Evolutionary conservation across 2,329 filamentous ascomycete species (phyloP).

Genomic region (Cladosporium sphaerospermum): DNA sequence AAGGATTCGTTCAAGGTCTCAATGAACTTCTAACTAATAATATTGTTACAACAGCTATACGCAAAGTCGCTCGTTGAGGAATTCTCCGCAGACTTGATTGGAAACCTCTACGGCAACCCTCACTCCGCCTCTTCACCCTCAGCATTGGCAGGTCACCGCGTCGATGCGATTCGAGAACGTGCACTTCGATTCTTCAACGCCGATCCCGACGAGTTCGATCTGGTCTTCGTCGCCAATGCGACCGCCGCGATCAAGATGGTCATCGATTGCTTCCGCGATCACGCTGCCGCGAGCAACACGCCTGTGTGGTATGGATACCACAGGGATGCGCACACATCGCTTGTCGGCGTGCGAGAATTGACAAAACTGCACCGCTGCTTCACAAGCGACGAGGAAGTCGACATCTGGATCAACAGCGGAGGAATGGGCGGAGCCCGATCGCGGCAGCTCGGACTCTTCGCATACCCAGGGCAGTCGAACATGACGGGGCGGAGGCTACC

Average conservation of each 20-base stretch:
- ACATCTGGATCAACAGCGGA: conserved; percentile 39
- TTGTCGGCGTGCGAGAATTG: conserved; percentile 38
- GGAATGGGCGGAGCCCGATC: conserved; percentile 25
- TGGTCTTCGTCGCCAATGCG: conserved; percentile 57
- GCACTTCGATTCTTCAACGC: conserved; percentile 55
- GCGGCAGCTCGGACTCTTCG: conserved; percentile 32
- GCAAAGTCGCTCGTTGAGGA: conserved; percentile 51
- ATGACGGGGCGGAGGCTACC: conserved; percentile 35
- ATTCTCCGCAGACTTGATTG: conserved; percentile 50
- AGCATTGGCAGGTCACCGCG: conserved; percentile 49
- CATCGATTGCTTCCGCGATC: conserved; percentile 51
- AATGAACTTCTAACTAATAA: conserved; percentile 11
- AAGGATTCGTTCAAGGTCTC: neutral
- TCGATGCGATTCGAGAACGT: conserved; percentile 51
- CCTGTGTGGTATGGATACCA: conserved; percentile 56
- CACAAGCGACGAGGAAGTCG: conserved; percentile 34
- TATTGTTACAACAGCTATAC: conserved; percentile 39
- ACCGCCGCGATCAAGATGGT: conserved; percentile 59
- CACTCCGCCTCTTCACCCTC: conserved; percentile 59
- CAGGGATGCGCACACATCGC: conserved; percentile 55
- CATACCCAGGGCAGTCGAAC: conserved; percentile 36
- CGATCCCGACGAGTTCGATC: conserved; percentile 52
- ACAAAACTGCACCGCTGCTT: conserved; percentile 34
- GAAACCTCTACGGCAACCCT: conserved; percentile 60
- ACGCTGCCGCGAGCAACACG: conserved; percentile 42